Conservation (phyloP, 2,329 filamentous ascomycete genomes). For the Trichoderma sp. region DNA sequence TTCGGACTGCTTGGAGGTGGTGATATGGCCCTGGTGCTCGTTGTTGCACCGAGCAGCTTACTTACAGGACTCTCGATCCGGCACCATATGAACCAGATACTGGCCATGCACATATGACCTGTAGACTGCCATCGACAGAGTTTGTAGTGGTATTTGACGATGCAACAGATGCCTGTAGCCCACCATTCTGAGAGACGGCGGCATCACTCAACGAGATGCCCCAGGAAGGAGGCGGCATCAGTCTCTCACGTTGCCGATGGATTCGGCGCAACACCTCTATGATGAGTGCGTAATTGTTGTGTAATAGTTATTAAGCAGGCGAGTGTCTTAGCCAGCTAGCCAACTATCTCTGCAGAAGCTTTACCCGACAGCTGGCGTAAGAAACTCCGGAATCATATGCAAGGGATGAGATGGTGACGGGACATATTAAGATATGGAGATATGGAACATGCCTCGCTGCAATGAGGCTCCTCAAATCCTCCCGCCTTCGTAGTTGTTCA, state of each 20-base stretch:
- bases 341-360: not conserved
- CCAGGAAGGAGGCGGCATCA: constrained; percentile 18
- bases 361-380: not conserved
- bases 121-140: constrained; percentile 23
- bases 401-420: constrained; percentile 6
- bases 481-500: not conserved
- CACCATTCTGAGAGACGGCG: constrained; percentile 4
- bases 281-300: not conserved
- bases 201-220: not conserved
- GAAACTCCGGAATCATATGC: not conserved
- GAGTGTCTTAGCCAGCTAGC: not conserved
- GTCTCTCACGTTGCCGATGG: not conserved
- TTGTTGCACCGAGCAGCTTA: constrained; percentile 9
- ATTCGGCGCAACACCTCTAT: not conserved
- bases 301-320: not conserved
- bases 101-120: constrained; percentile 57
- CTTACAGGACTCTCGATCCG: constrained; percentile 52
- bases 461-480: not conserved
- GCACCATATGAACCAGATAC: constrained; percentile 57
- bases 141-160: constrained; percentile 11
- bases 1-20: not conserved
- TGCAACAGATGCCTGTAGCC: not conserved
- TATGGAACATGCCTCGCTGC: not conserved
- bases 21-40: not conserved
- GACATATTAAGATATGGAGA: not conserved